Evolutionary conservation across 2,329 filamentous ascomycete species (phyloP), one percentile per base, ranked within the genome.

Genomic region (Sarocladium brachiariae): DNA sequence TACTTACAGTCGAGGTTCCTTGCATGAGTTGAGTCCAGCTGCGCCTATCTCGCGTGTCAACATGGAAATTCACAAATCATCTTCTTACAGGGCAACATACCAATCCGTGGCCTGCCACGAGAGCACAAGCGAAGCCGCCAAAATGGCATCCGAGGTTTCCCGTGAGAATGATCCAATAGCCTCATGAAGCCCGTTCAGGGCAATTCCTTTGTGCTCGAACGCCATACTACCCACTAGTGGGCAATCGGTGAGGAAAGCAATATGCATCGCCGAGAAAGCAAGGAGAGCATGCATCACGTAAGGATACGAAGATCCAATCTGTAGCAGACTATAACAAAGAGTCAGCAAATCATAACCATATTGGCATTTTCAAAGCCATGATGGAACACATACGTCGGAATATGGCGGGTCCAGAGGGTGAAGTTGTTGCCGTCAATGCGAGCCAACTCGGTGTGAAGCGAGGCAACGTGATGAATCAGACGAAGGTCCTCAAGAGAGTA

Each of bases 51-150:
- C 10, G 27, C 30, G 30, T 16, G 19, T 49, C 24, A 38, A 31
- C 34, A 41, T 24, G 38, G 13, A 31, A 31, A 13, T n/a, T n/a
- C n/a, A n/a, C 27, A 31, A 31, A 30, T 30, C 7, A 30, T 30
- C 7, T 30, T 13, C 13, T 7, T 9, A 6, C 8, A 35, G 14
- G 7, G 13, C 16, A 19, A 10, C 39, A 25, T 78, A 95, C 92
- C 91, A 97, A 72, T 97, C 92, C 53, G 86, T 93, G 51, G 89
- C 88, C 72, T 97, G 92, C 91, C 93, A 97, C 33, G 91, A 95
- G 47, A 99, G 78, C 45, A 97, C 80, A 39, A 96, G 82, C 23
- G 92, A 96, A 27, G 91, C 89, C 23, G 91, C 92, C 50, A 99
- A 78, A 55, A 96, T 85, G 38, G 91, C 90, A 69, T 99, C 92